Base-by-base conservation (phyloP, 108 stramenopile species). In the Cyclotella atomus region DNA sequence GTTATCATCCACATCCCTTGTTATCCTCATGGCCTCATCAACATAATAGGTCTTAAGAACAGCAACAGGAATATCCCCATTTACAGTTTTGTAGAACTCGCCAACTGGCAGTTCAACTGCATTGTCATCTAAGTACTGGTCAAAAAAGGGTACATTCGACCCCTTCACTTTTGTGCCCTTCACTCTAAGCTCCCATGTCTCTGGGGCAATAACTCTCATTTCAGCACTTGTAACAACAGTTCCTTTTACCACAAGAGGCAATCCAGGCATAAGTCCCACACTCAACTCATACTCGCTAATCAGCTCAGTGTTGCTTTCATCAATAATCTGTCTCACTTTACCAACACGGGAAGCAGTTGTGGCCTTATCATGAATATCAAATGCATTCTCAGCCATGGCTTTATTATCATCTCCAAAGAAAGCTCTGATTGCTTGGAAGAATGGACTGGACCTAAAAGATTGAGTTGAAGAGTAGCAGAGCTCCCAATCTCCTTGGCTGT, bases 401-500 rank as follows among this genome's bases (percentile, higher is more conserved):
- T 83, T 79, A 68, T 90, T 87, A 19, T 87, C 79, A 46, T 90
- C 89, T 20, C 85, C 85, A 53, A 85, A 52, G 33, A 84, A 79
- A 1, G 84, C 70, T 17, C 90, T 80, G 41, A 91, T 78, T 24
- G 90, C 67, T 53, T 86, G 84, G 45, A 94, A 94, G 76, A 94
- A 94, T 2, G 93, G 91, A 75, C 85, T 87, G 3, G 86, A 87
- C 3, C 89, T 86, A 76, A 94, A 94, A 32, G 90, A 83, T 73
- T 94, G 93, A 2, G 93, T 94, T n/a, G 79, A 85, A 38, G 83
- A 79, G 54, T 87, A 80, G 35, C 85, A 84, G 30, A 94, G 79
- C 65, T 91, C 90, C 93, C 93, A 94, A 55, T 91, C 93, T 19
- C 93, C 93, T 60, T 86, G 60, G 46, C 89, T 89, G 50, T 90